Conservation (phyloP, 768 basidiomycete species). For the Pisolithus orientalis region DNA sequence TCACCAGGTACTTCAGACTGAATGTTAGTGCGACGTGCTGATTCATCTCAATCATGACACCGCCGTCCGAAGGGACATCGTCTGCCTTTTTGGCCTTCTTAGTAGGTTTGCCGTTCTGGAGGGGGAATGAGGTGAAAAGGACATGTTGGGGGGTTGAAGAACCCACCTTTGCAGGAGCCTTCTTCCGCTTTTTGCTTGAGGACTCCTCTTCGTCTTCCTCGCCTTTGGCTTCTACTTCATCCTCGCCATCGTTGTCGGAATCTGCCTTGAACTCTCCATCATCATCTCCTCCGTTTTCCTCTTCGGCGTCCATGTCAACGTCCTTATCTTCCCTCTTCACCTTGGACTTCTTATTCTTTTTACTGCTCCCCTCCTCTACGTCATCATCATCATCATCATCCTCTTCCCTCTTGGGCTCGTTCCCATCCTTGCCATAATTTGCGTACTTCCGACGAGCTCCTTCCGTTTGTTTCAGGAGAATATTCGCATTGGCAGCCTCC, state of each 20-base stretch:
- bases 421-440: constrained; percentile 37
- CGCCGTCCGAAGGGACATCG: constrained; percentile 47
- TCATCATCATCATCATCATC: constrained; percentile 29
- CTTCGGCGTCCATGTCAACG: constrained; percentile 44
- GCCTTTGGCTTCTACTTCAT: constrained; percentile 31
- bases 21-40: constrained; percentile 90
- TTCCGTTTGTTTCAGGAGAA: constrained; percentile 75
- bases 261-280: constrained; percentile 36
- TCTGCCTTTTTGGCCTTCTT: constrained; percentile 57
- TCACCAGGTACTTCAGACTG: constrained; percentile 93
- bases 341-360: constrained; percentile 34
- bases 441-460: constrained; percentile 36
- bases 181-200: constrained; percentile 67
- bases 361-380: constrained; percentile 21
- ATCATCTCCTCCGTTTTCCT: constrained; percentile 44
- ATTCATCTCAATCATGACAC: constrained; percentile 82
- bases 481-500: constrained; percentile 86
- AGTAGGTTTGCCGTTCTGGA: constrained; percentile 34
- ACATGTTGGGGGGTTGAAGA: not conserved
- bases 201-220: constrained; percentile 44
- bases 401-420: constrained; percentile 38
- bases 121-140: not conserved
- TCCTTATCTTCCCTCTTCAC: constrained; percentile 37
- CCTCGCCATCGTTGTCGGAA: constrained; percentile 42
- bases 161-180: constrained; percentile 43